Evolutionary conservation across 495 filamentous ascomycete species (phyloP).

Genomic region (Symbiotaphrina buchneri): DNA sequence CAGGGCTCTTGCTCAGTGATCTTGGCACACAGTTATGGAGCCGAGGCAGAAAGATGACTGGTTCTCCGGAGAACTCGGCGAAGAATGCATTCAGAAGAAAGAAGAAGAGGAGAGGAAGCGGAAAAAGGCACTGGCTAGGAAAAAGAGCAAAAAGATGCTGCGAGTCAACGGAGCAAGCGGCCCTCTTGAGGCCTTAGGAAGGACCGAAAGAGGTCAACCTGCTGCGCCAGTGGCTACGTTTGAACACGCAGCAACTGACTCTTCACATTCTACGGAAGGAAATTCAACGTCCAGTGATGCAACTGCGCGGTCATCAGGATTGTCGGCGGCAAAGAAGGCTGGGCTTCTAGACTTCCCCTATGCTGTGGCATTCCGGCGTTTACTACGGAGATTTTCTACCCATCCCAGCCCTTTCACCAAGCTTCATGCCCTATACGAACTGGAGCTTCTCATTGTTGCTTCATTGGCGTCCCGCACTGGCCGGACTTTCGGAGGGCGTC

Average conservation of each 20-base stretch:
- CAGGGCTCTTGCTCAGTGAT: slow-evolving; percentile 74
- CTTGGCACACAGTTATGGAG: slow-evolving; percentile 67
- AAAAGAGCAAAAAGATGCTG: slow-evolving; percentile 28
- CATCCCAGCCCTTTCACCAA: slow-evolving; percentile 79
- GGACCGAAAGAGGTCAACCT: slow-evolving; percentile 17
- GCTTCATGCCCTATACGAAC: slow-evolving; percentile 60
- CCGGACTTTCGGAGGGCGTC: slow-evolving; percentile 8
- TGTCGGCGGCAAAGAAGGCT: slow-evolving; percentile 15
- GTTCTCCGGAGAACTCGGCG: slow-evolving; percentile 54
- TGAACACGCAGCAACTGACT: slow-evolving; percentile 18
- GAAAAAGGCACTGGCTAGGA: slow-evolving; percentile 29
- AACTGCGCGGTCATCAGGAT: slow-evolving; percentile 12
- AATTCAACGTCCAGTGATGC: slow-evolving; percentile 19
- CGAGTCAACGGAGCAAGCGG: slow-evolving; percentile 10
- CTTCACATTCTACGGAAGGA: slow-evolving; percentile 13
- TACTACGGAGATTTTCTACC: slow-evolving; percentile 71
- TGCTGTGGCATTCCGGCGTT: slow-evolving; percentile 44
- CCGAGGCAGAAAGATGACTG: slow-evolving; percentile 77
- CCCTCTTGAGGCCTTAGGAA: slow-evolving; percentile 15
- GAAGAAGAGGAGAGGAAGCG: slow-evolving; percentile 36
- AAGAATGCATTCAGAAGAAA: slow-evolving; percentile 54
- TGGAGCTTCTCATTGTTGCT: slow-evolving; percentile 60
- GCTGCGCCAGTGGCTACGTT: slow-evolving; percentile 22
- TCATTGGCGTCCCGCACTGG: slow-evolving; percentile 32
- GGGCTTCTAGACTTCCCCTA: slow-evolving; percentile 16